Base-by-base conservation (phyloP, 2,329 filamentous ascomycete species). In the Penicillium oxalicum region DNA sequence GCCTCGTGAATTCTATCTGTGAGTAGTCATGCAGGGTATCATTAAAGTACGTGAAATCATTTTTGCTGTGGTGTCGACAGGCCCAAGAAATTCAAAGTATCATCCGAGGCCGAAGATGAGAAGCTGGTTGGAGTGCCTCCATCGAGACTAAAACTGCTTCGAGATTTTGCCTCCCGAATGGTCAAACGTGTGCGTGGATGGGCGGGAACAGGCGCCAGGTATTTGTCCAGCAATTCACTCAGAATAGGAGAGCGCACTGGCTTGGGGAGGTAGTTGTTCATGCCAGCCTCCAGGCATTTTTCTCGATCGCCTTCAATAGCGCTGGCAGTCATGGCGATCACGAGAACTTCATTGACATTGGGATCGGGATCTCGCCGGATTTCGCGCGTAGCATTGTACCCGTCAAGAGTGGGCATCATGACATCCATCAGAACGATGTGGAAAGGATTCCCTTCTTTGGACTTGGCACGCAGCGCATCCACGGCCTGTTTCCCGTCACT, bases 201-300 rank as follows among this genome's bases (percentile, higher is more conserved):
- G 1, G 70, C 69, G 1, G 73, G 67, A 8, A 70, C 67, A 41
- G 81, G 79, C 11, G 71, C 71, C 7, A 87, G 74, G 60, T 87
- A 87, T 28, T 77, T 76, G 57, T 87, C 82, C 9, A 97, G 73
- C 73, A 96, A 91, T 62, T 83, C 83, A 70, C 88, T 93, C 46
- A 97, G 75, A 36, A 94, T 84, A 40, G 91, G 87, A 4, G 87
- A 88, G 52, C 90, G 81, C n/a, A 97, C 91, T 1, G 91, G 91
- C 66, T 97, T 97, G 12, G 91, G 90, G 1, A 96, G 80, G 61
- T 96, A 97, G 62, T 96, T 93, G 68, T 96, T 95, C 91, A 97
- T 97, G 39, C 91, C 91, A 1, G 89, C 88, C 43, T 90, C 88
- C n/a, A 96, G 74, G 59, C 91, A 96, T 71, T 95, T 96, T 66